Conservation (phyloP, 805 yeast genomes). For the Schizosaccharomyces japonicus region DNA sequence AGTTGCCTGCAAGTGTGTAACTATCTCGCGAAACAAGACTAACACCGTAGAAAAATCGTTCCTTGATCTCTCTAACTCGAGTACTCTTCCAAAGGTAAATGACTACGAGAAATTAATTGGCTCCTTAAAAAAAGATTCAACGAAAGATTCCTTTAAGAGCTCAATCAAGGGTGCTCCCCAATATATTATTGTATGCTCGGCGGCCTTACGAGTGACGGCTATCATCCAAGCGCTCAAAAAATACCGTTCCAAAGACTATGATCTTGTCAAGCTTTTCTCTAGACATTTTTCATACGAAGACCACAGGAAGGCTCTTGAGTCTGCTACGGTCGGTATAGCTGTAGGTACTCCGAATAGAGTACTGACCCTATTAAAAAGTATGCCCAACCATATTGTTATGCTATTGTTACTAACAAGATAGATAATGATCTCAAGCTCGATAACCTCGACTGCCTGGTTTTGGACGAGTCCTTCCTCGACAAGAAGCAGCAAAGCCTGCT, state of each 20-base stretch:
- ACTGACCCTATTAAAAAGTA: neutral
- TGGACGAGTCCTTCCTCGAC: neutral
- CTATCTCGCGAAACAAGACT: too few species aligned
- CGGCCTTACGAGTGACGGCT: neutral
- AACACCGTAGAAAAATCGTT: too few species aligned
- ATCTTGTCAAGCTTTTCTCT: neutral
- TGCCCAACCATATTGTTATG: neutral
- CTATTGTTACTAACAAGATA: neutral
- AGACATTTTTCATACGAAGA: neutral
- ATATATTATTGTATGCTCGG: neutral
- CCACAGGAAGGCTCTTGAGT: neutral
- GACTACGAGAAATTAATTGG: too few species aligned
- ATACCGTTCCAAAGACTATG: neutral
- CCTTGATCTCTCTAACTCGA: too few species aligned
- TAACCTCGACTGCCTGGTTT: neutral
- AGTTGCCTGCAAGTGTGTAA: too few species aligned
- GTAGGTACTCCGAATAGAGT: neutral
- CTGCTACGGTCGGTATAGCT: neutral
- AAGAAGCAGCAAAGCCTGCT: neutral
- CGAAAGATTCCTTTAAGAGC: too few species aligned
- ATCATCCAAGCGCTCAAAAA: neutral
- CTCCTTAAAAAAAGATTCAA: too few species aligned
- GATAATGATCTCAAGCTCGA: neutral
- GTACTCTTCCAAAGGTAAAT: too few species aligned
- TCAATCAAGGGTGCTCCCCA: neutral